Base-by-base conservation (phyloP, 345 rosid genomes). In the Citrus inodora region DNA sequence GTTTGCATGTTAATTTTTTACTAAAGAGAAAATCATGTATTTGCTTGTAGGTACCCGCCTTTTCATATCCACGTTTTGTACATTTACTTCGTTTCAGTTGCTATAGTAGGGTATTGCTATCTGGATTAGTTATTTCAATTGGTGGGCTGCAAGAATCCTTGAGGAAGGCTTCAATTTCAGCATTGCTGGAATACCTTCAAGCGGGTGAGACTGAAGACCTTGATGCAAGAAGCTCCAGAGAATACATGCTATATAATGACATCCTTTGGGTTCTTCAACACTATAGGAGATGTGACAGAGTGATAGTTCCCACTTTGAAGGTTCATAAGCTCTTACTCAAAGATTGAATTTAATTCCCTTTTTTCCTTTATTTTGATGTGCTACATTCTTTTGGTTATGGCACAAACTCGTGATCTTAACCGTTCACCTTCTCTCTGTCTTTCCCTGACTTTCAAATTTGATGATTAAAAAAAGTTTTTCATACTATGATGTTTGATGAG, bases 131-230 rank as follows among this genome's bases (percentile, higher is more conserved):
- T 62, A 88, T 94, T 69, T 88, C 99, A 37, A 83, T 86, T 75
- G 99, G 99, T 75, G 99, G 98, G 30, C 84, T 96, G 87, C 98
- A 94, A 94, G 92, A 94, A 46, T 94, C 95, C 46, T 87, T 94
- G 80, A 83, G 89, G 80, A 88, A 90, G 80, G 89, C 88, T 67
- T 90, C 99, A 2, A 72, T 90, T 73, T 83, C 86, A 13, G 94
- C 97, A 35, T 85, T 94, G 74, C 60, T 90, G 84, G 92, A 90
- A 78, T 92, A 91, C 87, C 90, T 94, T 82, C 87, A 87, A 80
- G 80, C 27, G 14, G 84, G 67, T 76, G 89, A 87, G 84, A 80
- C 80, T 72, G 81, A 82, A 77, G 89, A 85, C 55, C 55, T 60
- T 4, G 67, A 83, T 51, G 86, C 81, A 78, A 83, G 81, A 75